Evolutionary conservation across 2,329 filamentous ascomycete genomes (phyloP), one percentile per base, ranked within the genome.

Genomic region (Aureobasidium melanogenum): DNA sequence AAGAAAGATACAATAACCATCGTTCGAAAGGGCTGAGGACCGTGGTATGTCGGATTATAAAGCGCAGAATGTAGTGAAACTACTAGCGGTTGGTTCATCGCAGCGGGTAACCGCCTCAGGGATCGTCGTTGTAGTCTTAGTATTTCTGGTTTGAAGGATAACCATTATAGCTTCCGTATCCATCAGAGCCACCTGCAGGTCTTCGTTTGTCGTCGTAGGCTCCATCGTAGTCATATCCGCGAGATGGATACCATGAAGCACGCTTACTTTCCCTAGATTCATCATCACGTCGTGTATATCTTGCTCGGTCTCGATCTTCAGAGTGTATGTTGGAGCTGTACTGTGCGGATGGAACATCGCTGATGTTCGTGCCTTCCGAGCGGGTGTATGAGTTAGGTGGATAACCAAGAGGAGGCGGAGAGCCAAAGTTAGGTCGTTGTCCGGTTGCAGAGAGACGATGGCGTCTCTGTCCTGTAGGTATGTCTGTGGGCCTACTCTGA

Each of bases 341-440:
- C 41, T 62, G 63, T 10, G 44, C 28, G 1, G 54, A 24, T 5
- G 64, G 64, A 10, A 66, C 60, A 5, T 66, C 62, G 12, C 50
- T 48, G 32, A 66, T 41, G 14, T 66, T 63, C 5, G 47, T 62
- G 14, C 64, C 64, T 51, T 66, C 64, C 14, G 62, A 62, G n/a
- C 60, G 47, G 12, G 62, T 57, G 41, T 61, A 62, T 4, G 64
- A 38, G 28, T 64, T 62, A 28, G 60, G 58, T 24, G 63, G 39
- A 4, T 50, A 48, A 19, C 61, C 56, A 14, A 58, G 47, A 56
- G 32, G 24, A 41, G 54, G 54, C 10, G 47, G 19, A 47, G 38
- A 32, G 24, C 50, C 44, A 14, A 61, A 44, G 10, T 32, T 19
- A 22, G 48, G 59, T 30, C 59, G 38, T 14, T 47, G 48, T 22